Conservation (phyloP, 768 basidiomycete genomes). For the Phallus indusiatus region DNA sequence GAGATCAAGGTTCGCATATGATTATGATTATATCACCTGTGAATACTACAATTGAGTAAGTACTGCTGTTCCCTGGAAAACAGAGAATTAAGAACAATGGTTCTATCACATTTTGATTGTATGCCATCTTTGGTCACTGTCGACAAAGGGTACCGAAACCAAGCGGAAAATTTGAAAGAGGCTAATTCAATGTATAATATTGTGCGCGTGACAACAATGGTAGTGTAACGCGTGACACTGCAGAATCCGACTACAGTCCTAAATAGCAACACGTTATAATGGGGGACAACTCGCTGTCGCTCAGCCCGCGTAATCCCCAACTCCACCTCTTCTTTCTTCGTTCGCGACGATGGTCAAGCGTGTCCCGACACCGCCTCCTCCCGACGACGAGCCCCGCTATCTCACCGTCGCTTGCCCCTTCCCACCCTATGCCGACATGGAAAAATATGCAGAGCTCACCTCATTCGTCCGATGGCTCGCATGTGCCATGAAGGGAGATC, state of each 20-base stretch:
- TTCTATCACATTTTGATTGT: neutral
- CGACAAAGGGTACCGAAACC: too few relatives aligned
- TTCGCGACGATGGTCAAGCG: slow-evolving; percentile 32
- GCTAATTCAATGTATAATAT: too few relatives aligned
- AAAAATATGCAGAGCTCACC: slow-evolving; percentile 27
- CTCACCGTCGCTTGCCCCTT: slow-evolving; percentile 40
- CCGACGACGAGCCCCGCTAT: slow-evolving; percentile 37
- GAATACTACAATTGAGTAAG: neutral
- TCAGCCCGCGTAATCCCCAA: neutral
- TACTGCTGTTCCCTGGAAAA: neutral
- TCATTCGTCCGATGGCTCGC: slow-evolving; percentile 40
- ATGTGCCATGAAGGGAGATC: slow-evolving; percentile 26
- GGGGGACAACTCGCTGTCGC: neutral
- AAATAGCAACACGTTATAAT: too few relatives aligned
- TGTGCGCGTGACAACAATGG: too few relatives aligned
- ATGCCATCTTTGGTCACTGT: neutral
- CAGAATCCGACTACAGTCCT: too few relatives aligned
- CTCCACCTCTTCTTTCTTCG: neutral
- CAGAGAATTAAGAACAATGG: neutral
- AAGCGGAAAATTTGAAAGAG: too few relatives aligned
- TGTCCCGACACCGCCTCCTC: slow-evolving; percentile 30
- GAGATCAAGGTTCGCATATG: neutral
- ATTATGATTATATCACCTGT: neutral
- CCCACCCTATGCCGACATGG: slow-evolving; percentile 39
- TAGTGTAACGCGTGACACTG: too few relatives aligned